Evolutionary conservation across 2,329 filamentous ascomycete genomes (phyloP), one percentile per base, ranked within the genome.

Genomic region (Talaromyces albobiverticillius): DNA sequence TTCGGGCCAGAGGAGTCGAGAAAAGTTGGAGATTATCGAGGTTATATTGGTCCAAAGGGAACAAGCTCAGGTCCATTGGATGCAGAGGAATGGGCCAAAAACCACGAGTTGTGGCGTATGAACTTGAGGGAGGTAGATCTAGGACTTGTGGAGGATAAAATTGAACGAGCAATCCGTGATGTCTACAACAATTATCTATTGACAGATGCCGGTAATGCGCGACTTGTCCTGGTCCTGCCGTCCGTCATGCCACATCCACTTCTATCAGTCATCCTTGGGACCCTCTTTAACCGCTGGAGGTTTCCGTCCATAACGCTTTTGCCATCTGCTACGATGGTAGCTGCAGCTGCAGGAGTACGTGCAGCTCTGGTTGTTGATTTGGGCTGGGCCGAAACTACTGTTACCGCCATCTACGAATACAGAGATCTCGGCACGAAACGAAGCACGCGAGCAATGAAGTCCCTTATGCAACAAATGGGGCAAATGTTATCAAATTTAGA

Each of bases 361-460:
- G 90, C 89, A n/a, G 90, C 87, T 1, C 71, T 99, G 40, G 84
- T 97, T 0, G 79, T 99, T 34, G 91, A 99, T 65, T 80, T 99
- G 57, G 94, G 93, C 41, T 99, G 94, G 94, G 81, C 85, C 40
- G 94, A 97, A 71, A 95, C 92, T 0, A 82, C 87, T 0, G 83
- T 95, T 20, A 95, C 90, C 0, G 88, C 86, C 5, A 80, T 97
- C 6, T 97, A 92, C 66, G 94, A 99, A 72, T 96, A 91, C 68
- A 86, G 89, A 51, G 91, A 95, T 68, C 83, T 96, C 1, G 78
- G 80, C 14, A 84, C 83, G 51, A 82, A 79, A 54, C 81, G 89
- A 51, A 93, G 83, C 36, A 79, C 89, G 13, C 81, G 94, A 60
- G 91, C 84, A 31, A 90, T 87, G 56, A 92, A 86, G 64, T 70